Conservation (phyloP, 2,329 filamentous ascomycete genomes). For the Colletotrichum eremochloae region DNA sequence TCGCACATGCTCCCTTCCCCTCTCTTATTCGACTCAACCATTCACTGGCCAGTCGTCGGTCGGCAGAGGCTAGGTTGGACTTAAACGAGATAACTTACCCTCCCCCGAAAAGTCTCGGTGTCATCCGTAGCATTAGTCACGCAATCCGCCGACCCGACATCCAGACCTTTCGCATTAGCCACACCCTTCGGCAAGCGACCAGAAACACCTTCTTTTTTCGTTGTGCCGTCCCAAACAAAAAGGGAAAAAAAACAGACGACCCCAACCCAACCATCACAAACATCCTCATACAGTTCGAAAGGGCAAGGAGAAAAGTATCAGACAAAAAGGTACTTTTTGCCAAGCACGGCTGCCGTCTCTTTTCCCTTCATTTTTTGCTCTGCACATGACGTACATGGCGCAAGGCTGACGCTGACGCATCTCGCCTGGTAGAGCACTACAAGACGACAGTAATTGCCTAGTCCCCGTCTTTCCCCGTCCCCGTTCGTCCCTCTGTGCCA, state of each 20-base stretch:
- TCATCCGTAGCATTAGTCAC: slow-evolving; percentile 38
- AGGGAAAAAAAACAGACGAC: not conserved
- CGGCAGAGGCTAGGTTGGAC: slow-evolving; percentile 13
- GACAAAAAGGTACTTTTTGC: not conserved
- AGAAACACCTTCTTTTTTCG: slow-evolving; percentile 2
- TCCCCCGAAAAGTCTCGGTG: slow-evolving; percentile 19
- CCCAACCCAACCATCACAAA: not conserved
- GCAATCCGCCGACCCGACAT: slow-evolving; percentile 33
- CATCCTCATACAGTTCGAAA: not conserved
- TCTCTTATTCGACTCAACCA: not conserved
- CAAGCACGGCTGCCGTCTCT: not conserved
- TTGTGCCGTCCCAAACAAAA: slow-evolving; percentile 11
- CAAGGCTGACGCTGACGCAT: slow-evolving; percentile 39
- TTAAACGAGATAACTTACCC: slow-evolving; percentile 28
- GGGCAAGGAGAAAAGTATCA: not conserved
- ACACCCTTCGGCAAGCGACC: slow-evolving; percentile 11
- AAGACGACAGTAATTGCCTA: slow-evolving; percentile 6
- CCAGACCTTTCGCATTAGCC: slow-evolving; percentile 7
- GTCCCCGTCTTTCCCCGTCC: slow-evolving; percentile 38
- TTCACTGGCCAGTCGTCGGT: not conserved
- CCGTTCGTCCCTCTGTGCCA: slow-evolving; percentile 11
- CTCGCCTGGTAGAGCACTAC: slow-evolving; percentile 5
- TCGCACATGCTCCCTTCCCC: not conserved
- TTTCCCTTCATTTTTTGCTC: not conserved
- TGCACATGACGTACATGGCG: slow-evolving; percentile 37